Conservation (phyloP, 202 grass and related monocot genomes). For the Panicum hallii region DNA sequence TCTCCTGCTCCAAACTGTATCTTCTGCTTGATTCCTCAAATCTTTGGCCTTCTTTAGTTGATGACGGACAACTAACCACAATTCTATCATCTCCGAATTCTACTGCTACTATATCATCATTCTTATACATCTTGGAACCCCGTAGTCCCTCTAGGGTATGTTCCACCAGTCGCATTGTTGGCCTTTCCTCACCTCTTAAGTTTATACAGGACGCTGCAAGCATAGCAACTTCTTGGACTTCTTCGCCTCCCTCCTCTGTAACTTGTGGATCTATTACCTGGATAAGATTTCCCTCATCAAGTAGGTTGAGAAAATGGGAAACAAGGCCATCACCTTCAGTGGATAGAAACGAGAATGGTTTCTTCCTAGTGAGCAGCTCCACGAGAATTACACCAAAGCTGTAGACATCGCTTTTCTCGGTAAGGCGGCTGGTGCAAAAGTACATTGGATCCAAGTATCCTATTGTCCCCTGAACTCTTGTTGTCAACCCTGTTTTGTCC, state of each 20-base stretch:
- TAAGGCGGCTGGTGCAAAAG: not conserved
- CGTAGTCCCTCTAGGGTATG: not conserved
- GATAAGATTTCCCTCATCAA: not conserved
- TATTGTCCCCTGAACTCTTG: not conserved
- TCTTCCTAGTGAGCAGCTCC: not conserved
- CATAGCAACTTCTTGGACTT: not conserved
- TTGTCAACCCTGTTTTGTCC: not conserved
- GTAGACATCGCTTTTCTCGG: not conserved
- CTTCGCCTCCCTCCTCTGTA: not conserved
- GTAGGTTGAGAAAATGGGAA: not conserved
- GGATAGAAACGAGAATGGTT: not conserved
- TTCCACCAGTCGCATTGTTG: not conserved
- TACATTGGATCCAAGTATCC: not conserved
- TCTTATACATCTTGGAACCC: not conserved
- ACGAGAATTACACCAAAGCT: not conserved
- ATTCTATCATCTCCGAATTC: not conserved
- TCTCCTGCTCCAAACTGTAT: slow-evolving; percentile 17
- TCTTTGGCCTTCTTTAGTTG: not conserved
- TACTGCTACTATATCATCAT: not conserved
- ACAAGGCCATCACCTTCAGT: not conserved
- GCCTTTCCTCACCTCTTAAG: not conserved
- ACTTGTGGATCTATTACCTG: slow-evolving; percentile 1
- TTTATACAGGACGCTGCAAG: not conserved
- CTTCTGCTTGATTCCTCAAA: not conserved
- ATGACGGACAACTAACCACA: too few species aligned